Evolutionary conservation across 495 filamentous ascomycete genomes (phyloP).

Genomic region (Staphylotrichum tortipilum): DNA sequence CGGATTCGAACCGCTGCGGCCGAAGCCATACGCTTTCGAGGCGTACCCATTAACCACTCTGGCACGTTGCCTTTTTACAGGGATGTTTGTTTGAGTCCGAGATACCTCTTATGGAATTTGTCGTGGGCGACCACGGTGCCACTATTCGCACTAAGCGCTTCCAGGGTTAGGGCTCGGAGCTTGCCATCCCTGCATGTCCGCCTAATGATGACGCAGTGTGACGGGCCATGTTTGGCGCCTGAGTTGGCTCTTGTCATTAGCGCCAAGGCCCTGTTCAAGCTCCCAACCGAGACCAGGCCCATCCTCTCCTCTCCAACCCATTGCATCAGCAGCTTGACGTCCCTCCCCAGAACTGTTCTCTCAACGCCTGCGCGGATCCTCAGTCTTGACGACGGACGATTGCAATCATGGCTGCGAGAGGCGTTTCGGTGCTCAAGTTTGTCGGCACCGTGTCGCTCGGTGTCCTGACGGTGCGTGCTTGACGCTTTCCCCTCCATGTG

Average conservation of each 20-base stretch:
- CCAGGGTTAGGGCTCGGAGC: slow-evolving; percentile 5
- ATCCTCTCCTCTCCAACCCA: background rate
- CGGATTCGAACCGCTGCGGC: slow-evolving; percentile 43
- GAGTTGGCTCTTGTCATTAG: background rate
- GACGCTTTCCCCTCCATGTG: too few species aligned
- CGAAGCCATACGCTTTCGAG: slow-evolving; percentile 48
- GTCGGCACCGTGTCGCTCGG: slow-evolving; percentile 81
- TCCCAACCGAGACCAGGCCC: background rate
- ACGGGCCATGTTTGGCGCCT: background rate
- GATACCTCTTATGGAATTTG: too few species aligned
- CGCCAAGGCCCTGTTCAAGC: slow-evolving; percentile 7
- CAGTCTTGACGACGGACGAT: slow-evolving; percentile 5
- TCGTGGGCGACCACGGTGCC: too few species aligned
- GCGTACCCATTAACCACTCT: slow-evolving; percentile 47
- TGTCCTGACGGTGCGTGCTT: slow-evolving; percentile 74
- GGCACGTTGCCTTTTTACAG: slow-evolving; percentile 30
- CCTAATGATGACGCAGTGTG: slow-evolving; percentile 5
- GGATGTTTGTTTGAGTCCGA: background rate
- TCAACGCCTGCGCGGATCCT: slow-evolving; percentile 5
- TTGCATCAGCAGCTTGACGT: background rate
- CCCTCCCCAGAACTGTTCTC: background rate
- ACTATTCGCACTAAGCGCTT: background rate
- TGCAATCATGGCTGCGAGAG: slow-evolving; percentile 55
- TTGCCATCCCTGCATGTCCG: background rate
- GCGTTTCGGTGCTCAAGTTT: slow-evolving; percentile 73